Evolutionary conservation across 2,329 filamentous ascomycete species (phyloP).

Genomic region (Fusarium oligoseptatum): DNA sequence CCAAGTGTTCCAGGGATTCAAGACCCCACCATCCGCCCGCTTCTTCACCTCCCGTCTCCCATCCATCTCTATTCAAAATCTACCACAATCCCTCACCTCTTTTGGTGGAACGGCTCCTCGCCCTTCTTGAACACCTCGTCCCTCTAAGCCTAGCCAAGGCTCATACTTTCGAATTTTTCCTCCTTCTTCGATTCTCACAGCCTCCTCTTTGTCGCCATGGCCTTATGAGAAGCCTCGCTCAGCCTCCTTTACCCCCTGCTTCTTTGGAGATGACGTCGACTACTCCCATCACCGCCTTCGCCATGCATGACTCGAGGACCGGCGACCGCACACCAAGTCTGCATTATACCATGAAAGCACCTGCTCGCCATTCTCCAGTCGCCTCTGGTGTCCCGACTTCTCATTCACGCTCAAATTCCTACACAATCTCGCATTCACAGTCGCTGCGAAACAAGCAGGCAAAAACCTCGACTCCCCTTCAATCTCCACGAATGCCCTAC

Average conservation of each 20-base stretch:
- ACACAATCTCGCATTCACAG: conserved; percentile 58
- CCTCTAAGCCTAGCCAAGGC: neutral
- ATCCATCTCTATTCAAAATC: conserved; percentile 30
- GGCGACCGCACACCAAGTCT: conserved; percentile 52
- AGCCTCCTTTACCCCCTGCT: conserved; percentile 26
- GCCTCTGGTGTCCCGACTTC: conserved; percentile 49
- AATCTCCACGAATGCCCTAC: conserved; percentile 65
- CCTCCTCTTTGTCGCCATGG: conserved; percentile 31
- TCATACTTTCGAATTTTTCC: neutral
- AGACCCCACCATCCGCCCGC: conserved; percentile 45
- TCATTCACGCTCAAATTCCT: conserved; percentile 50
- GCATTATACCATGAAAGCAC: conserved; percentile 63
- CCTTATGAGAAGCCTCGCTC: conserved; percentile 37
- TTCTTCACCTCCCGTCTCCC: conserved; percentile 37
- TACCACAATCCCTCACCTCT: conserved; percentile 32
- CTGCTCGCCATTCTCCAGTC: conserved; percentile 53
- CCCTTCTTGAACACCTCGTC: conserved; percentile 9
- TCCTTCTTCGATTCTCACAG: neutral
- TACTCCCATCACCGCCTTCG: conserved; percentile 40
- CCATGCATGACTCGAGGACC: conserved; percentile 52
- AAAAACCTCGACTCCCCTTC: conserved; percentile 64
- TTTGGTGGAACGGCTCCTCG: conserved; percentile 27
- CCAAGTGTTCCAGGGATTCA: conserved; percentile 46
- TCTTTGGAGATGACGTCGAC: conserved; percentile 45
- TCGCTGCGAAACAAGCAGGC: conserved; percentile 55